These are phyloP conservation scores for Nigrograna mackinnonii DNA, from an alignment of 2,329 filamentous ascomycete genomes.

Conservation along the genomic window DNA sequence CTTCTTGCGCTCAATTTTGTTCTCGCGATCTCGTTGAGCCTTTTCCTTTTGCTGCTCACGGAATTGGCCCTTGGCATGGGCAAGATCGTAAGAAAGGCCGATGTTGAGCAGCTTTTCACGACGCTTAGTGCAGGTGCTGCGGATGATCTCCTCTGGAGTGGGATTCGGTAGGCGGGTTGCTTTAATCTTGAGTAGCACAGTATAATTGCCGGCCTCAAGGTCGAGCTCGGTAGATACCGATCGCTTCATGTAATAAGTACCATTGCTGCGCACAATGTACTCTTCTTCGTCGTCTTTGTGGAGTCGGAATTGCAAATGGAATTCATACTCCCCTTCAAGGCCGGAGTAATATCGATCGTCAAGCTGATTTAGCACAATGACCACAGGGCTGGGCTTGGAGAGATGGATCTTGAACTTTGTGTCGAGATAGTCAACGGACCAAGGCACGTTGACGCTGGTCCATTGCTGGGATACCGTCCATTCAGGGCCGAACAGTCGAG, in stretches of 20 bases:
- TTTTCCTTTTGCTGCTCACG: conserved; percentile 54
- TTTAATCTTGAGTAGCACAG: conserved; percentile 74
- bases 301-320: conserved; percentile 61
- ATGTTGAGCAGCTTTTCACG: conserved; percentile 76
- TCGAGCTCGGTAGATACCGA: conserved; percentile 78
- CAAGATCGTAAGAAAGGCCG: conserved; percentile 72
- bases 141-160: conserved; percentile 69
- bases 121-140: conserved; percentile 61
- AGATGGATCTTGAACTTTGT: conserved; percentile 63
- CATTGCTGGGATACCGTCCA: conserved; percentile 66
- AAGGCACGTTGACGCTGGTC: conserved; percentile 63
- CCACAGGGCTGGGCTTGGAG: conserved; percentile 55
- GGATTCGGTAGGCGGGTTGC: conserved; percentile 61
- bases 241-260: conserved; percentile 66
- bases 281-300: conserved; percentile 64
- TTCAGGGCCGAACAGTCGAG: conserved; percentile 62
- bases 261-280: conserved; percentile 61
- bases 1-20: conserved; percentile 40
- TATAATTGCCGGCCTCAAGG: conserved; percentile 75
- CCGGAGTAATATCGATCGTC: conserved; percentile 65
- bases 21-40: conserved; percentile 42
- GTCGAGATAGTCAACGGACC: conserved; percentile 64
- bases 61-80: conserved; percentile 67
- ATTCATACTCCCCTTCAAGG: conserved; percentile 60
- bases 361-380: conserved; percentile 63